Evolutionary conservation across 768 basidiomycete species (phyloP).

Genomic region (Trametes cubensis): DNA sequence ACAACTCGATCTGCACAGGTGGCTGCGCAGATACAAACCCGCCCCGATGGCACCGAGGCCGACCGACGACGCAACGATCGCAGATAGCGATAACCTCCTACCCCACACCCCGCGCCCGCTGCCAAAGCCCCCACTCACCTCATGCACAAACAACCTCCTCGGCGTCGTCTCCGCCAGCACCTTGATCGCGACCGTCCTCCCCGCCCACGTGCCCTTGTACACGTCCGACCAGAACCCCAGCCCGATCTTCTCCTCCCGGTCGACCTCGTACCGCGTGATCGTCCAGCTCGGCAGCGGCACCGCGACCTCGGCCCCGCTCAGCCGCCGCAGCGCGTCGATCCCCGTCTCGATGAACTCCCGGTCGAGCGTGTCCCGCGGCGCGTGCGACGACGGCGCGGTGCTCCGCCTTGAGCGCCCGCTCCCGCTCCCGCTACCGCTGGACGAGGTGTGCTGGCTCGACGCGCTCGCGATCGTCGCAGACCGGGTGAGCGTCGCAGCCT

Average conservation of each 20-base stretch:
- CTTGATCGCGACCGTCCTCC: slow-evolving; percentile 70
- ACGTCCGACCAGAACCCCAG: slow-evolving; percentile 78
- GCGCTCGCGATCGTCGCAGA: slow-evolving; percentile 17
- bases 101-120: background rate
- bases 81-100: no score
- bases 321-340: slow-evolving; percentile 67
- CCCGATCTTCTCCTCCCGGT: slow-evolving; percentile 68
- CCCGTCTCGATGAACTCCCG: slow-evolving; percentile 72
- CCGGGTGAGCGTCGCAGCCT: slow-evolving; percentile 7
- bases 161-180: slow-evolving; percentile 65
- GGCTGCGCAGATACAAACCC: no score
- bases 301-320: slow-evolving; percentile 45
- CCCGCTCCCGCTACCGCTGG: background rate
- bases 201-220: slow-evolving; percentile 75
- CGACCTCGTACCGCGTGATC: slow-evolving; percentile 81
- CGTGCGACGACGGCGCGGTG: slow-evolving; percentile 6
- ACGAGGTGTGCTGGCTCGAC: slow-evolving; percentile 7
- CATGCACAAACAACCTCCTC: slow-evolving; percentile 54
- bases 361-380: slow-evolving; percentile 55
- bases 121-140: slow-evolving; percentile 10
- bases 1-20: no score
- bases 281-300: slow-evolving; percentile 67
- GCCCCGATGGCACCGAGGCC: no score
- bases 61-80: no score
- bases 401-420: background rate